Conservation (phyloP, 192 early-diverging fungal species). For the Lobosporangium transversale region DNA sequence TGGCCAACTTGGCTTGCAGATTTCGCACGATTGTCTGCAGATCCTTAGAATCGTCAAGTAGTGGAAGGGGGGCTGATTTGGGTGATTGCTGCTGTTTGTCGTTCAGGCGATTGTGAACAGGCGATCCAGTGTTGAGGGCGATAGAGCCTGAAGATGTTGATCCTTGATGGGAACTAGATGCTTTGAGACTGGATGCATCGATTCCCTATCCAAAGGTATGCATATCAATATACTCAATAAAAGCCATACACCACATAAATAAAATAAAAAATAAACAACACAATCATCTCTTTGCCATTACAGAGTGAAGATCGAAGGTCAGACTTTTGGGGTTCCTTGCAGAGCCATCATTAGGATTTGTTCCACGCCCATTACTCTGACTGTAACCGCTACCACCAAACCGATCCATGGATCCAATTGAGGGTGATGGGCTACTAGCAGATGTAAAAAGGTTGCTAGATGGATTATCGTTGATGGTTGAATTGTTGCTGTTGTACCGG, state of each 20-base stretch:
- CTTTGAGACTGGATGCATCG: slow-evolving; percentile 13
- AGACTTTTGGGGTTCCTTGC: slow-evolving; percentile 23
- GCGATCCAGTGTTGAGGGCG: slow-evolving; percentile 12
- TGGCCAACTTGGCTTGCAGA: slow-evolving; percentile 27
- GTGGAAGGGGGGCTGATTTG: not conserved
- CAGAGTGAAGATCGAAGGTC: slow-evolving; percentile 22
- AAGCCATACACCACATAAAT: too few relatives aligned
- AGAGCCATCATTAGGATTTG: not conserved
- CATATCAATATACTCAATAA: too few relatives aligned
- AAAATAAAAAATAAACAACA: too few relatives aligned
- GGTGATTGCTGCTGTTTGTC: slow-evolving; percentile 33
- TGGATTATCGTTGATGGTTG: not conserved
- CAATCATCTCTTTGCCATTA: slow-evolving; percentile 4
- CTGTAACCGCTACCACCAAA: slow-evolving; percentile 6
- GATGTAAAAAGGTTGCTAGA: not conserved
- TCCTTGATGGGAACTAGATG: not conserved
- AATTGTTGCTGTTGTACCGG: slow-evolving; percentile 17
- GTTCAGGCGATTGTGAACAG: slow-evolving; percentile 14
- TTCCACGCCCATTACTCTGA: slow-evolving; percentile 11
- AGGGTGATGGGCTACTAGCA: slow-evolving; percentile 5
- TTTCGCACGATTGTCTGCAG: slow-evolving; percentile 11
- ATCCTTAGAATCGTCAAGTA: slow-evolving; percentile 16
- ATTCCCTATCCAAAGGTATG: slow-evolving; percentile 13
- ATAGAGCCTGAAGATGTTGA: slow-evolving; percentile 21
- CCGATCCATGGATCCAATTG: slow-evolving; percentile 10